Base-by-base conservation (phyloP, 352 stramenopile species). In the Phytopythium montanum region DNA sequence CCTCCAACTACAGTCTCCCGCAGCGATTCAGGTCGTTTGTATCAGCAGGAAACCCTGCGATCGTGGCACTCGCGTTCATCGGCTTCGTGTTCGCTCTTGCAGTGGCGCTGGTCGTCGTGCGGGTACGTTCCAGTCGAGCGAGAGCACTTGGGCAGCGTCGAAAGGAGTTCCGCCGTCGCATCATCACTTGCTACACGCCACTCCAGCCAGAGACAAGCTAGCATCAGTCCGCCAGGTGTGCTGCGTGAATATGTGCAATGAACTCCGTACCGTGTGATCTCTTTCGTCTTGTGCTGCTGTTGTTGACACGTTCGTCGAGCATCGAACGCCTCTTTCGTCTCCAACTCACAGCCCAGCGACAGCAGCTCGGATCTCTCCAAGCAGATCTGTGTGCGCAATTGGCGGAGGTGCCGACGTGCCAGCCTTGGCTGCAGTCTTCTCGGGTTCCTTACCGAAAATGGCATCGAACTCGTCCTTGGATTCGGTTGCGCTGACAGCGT, bases 361-460 rank as follows among this genome's bases (percentile, higher is more conserved):
- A 3, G 74, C 69, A 33, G 74, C 74, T 13, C 74, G 74, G 31
- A 84, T 84, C 13, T 68, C 74, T 21, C 59, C 65, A 18, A 84
- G 39, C 23, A 79, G 39, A 36, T 84, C 70, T 3, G 49, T 57
- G 29, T 81, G 72, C 4, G 65, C 54, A 5, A 72, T 23, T 5
- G 46, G 56, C 14, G 61, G 39, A 26, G 52, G 33, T 25, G 69
- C 61, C 19, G 31, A 28, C 13, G 52, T 67, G 16, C 50, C 28
- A 18, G 31, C 9, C 51, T 60, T 60, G 28, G 38, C 60, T 55
- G 54, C 34, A 21, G 25, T 53, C 14, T 54, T 68, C 4, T 21
- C 56, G 4, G 39, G 34, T 0, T 54, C 55, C 66, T 76, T 77
- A 0, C 77, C 78, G 51, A 90, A 76, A 7, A 76, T 60, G 18